A percentile compares a stretch with the other conserved stretches of the same genome.
These are phyloP conservation scores for Trametes cubensis DNA, from an alignment of 768 basidiomycete species.

Conservation along the genomic window DNA sequence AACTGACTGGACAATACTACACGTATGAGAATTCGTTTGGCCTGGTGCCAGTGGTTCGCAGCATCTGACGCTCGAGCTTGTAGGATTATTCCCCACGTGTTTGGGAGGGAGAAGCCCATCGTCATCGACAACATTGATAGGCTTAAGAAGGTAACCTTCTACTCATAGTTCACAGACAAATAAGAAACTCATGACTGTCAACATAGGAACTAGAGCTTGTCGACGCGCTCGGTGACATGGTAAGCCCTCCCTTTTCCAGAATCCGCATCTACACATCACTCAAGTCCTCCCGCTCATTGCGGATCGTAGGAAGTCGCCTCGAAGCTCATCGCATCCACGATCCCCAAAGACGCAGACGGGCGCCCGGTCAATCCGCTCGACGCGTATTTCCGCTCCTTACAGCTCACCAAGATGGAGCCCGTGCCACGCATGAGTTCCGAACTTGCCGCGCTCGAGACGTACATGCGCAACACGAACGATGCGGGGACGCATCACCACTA, in stretches of 20 bases:
- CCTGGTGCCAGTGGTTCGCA: not conserved
- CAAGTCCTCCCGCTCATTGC: not conserved
- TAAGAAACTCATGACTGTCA: not conserved
- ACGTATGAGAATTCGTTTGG: constrained; percentile 43
- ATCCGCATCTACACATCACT: not conserved
- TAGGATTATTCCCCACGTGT: constrained; percentile 62
- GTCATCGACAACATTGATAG: constrained; percentile 42
- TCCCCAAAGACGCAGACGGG: constrained; percentile 45
- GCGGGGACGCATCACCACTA: constrained; percentile 52
- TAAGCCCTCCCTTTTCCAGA: constrained; percentile 23
- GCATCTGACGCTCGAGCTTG: not conserved
- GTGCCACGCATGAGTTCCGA: constrained; percentile 45
- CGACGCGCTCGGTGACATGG: constrained; percentile 68
- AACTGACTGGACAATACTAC: constrained; percentile 56
- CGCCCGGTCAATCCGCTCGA: constrained; percentile 59
- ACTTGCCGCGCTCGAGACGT: constrained; percentile 49
- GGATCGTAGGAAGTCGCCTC: constrained; percentile 54
- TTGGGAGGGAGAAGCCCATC: constrained; percentile 51
- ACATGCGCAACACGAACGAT: constrained; percentile 59
- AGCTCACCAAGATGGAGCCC: constrained; percentile 54
- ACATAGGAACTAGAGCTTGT: constrained; percentile 61
- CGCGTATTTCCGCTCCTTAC: constrained; percentile 54
- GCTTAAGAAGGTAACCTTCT: constrained; percentile 46
- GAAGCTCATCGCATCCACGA: constrained; percentile 50
- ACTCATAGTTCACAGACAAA: not conserved